Conservation (phyloP, 1,284 basidiomycete species). For the Ustilago loliicola region DNA sequence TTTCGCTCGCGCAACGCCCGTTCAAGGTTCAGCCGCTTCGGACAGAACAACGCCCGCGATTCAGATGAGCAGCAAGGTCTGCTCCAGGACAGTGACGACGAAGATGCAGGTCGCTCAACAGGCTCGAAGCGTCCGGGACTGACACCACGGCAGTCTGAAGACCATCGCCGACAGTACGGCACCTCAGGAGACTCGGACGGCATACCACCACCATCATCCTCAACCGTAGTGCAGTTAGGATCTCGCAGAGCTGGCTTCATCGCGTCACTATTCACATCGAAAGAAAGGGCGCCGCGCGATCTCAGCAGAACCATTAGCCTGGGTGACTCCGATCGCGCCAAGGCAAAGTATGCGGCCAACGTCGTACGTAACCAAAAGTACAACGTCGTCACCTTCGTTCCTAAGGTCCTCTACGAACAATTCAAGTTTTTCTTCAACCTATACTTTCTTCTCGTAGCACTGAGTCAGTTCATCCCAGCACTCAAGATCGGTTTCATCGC, state of each 20-base stretch:
- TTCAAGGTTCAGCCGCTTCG: conserved; percentile 46
- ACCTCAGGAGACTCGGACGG: conserved; percentile 27
- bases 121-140: conserved; percentile 24
- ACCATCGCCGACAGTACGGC: conserved; percentile 47
- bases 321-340: conserved; percentile 34
- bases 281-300: conserved; percentile 27
- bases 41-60: conserved; percentile 47
- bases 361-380: conserved; percentile 98
- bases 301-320: conserved; percentile 44
- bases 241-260: conserved; percentile 38
- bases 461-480: conserved; percentile 95
- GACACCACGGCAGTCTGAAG: conserved; percentile 41
- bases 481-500: conserved; percentile 98
- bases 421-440: conserved; percentile 99
- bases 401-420: conserved; percentile 97
- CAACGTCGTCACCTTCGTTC: conserved; percentile 92
- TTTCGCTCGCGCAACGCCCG: conserved; percentile 46
- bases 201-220: conserved; percentile 20
- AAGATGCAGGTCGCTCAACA: neutral
- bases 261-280: conserved; percentile 35
- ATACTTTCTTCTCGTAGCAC: conserved; percentile 95
- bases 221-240: conserved; percentile 27
- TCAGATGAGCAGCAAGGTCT: conserved; percentile 54
- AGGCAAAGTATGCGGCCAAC: conserved; percentile 76
- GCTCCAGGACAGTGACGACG: conserved; percentile 40